Conservation (phyloP, 2,329 filamentous ascomycete species). For the Aspergillus floridensis region DNA sequence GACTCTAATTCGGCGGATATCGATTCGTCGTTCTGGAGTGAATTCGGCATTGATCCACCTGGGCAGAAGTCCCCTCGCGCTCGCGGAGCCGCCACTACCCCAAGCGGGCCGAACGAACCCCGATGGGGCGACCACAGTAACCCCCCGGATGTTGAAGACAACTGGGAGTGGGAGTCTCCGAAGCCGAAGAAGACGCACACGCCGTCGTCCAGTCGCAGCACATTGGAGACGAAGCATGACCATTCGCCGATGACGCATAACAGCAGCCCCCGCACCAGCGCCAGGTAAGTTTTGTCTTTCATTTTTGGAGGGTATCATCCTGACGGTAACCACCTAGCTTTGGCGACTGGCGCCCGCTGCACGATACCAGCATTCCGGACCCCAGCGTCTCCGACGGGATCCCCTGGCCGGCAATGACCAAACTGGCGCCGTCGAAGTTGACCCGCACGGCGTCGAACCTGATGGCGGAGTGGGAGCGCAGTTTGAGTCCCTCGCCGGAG, state of each 20-base stretch:
- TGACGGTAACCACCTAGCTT: conserved; percentile 35
- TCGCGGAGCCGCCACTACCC: conserved; percentile 30
- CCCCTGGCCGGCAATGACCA: conserved; percentile 69
- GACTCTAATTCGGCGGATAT: conserved; percentile 42
- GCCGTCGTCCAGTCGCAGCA: conserved; percentile 49
- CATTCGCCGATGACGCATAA: conserved; percentile 45
- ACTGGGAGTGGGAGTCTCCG: conserved; percentile 58
- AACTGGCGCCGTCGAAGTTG: conserved; percentile 71
- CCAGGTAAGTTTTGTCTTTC: conserved; percentile 44
- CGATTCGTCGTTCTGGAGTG: conserved; percentile 50
- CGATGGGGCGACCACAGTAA: conserved; percentile 26
- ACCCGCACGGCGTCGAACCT: conserved; percentile 79
- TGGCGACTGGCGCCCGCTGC: conserved; percentile 35
- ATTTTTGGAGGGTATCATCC: conserved; percentile 10
- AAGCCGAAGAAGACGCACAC: conserved; percentile 40
- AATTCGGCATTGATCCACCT: conserved; percentile 51
- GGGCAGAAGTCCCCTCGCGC: conserved; percentile 39
- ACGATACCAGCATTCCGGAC: conserved; percentile 26
- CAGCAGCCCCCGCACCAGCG: conserved; percentile 54
- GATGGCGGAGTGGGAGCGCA: conserved; percentile 90
- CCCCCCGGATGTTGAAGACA: conserved; percentile 47
- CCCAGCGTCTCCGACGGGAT: conserved; percentile 41
- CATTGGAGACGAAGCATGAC: conserved; percentile 49
- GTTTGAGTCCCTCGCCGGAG: conserved; percentile 51
- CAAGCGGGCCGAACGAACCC: conserved; percentile 38